Percentiles rank a stretch among this genome's conserved stretches.
phyloP scores from a whole-genome alignment of 306 rosid genomes.

The Vachellia collinsii region DNA sequence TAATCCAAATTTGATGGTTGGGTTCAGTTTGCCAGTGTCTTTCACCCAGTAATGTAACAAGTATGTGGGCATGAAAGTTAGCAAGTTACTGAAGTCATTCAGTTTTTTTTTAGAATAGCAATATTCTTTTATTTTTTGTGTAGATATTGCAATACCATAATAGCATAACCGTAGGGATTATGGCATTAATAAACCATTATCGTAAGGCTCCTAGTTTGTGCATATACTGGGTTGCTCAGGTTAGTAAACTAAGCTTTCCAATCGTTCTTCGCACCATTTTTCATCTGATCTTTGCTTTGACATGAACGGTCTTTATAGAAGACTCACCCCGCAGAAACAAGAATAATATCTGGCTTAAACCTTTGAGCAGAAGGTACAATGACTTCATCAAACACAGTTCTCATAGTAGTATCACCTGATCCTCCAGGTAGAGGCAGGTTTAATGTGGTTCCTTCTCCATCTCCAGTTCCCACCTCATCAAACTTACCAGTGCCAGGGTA shows the following conservation, averaged over 20 bases:
- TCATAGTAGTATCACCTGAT: conserved; percentile 80
- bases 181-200: not conserved
- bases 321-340: conserved; percentile 98
- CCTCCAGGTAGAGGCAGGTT: conserved; percentile 97
- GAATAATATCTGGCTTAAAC: conserved; percentile 89
- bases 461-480: conserved; percentile 76
- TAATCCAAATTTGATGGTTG: conserved; percentile 28
- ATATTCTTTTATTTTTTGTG: not conserved
- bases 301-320: conserved; percentile 19
- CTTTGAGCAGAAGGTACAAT: conserved; percentile 86
- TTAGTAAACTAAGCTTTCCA: not conserved
- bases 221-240: not conserved
- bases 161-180: not conserved
- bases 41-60: conserved; percentile 8
- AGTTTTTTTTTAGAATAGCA: not conserved
- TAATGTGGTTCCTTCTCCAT: conserved; percentile 90
- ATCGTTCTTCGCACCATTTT: not conserved
- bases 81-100: conserved; percentile 1
- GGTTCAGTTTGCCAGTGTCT: conserved; percentile 13
- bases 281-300: conserved; percentile 31
- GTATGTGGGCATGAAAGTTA: conserved; percentile 17
- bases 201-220: not conserved
- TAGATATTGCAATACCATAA: not conserved
- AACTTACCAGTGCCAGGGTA: conserved; percentile 96
- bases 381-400: conserved; percentile 82